Base-by-base conservation (phyloP, 495 filamentous ascomycete genomes). In the Lasiosphaeria hispida region DNA sequence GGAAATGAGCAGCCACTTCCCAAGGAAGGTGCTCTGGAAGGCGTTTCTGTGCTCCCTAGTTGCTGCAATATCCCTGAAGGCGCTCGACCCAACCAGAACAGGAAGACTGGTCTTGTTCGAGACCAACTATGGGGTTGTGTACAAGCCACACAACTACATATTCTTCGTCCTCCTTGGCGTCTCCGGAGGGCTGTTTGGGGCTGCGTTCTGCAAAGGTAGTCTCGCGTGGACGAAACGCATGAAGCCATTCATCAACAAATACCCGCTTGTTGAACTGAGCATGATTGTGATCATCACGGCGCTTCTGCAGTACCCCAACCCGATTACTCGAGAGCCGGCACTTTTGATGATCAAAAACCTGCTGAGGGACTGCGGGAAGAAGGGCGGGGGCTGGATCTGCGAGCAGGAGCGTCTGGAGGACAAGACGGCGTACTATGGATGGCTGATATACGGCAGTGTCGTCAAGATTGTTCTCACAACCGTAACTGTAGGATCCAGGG, bases 61-160 rank as follows among this genome's bases (percentile, higher is more conserved):
- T 43, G 81, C 80, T 3, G 80, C 81, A 0, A 72, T 81, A 41
- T 69, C 79, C 19, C 69, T 85, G n/a, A 81, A 78, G 59, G 71
- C 72, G n/a, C 73, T 85, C 17, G 83, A 85, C 60, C 82, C 82
- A 0, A 81, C 73, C 1, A 77, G 81, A 9, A 84, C 82, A 0
- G 82, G 82, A 14, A 83, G 83, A 53, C 65, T 85, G 10, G 80
- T 80, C 4, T 71, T 84, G n/a, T 85, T 81, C 65, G 81, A 85
- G 59, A 84, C 82, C 10, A 76, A 82, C 51, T 84, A 81, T 60
- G 79, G 78, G 13, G 76, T 77, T 5, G 67, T 74, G 35, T 85
- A 85, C 62, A 63, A 75, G 17, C 68, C 80, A 18, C 57, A 76
- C 35, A 80, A 85, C 58, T 83, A 85, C 61, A 63, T 82, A 2